These are phyloP conservation scores for Scutellaria minor DNA, from an alignment of 257 asterid genomes.

Conservation along the genomic window DNA sequence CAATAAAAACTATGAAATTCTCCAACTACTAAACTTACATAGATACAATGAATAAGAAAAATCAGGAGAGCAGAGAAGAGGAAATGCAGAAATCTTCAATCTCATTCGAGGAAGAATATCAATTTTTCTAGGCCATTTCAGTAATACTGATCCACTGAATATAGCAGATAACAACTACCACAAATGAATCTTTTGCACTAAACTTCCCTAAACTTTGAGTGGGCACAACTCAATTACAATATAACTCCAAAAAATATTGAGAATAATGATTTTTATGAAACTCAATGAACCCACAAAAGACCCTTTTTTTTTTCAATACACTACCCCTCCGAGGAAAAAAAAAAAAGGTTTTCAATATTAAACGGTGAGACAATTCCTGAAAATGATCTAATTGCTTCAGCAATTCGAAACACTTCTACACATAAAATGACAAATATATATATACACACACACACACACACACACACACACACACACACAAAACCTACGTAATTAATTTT, in stretches of 20 bases:
- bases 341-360: neutral
- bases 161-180: constrained; percentile 8
- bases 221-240: neutral
- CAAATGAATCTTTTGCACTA: neutral
- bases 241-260: neutral
- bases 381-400: neutral
- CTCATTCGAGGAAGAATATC: constrained; percentile 1
- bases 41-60: constrained; percentile 20
- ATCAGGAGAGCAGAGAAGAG: constrained; percentile 16
- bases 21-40: constrained; percentile 30
- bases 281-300: constrained; percentile 6
- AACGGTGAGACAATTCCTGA: constrained; percentile 6
- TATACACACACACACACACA: no score
- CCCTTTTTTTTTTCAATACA: neutral
- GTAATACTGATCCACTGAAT: constrained; percentile 23
- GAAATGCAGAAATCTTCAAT: constrained; percentile 31
- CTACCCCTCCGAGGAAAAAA: neutral
- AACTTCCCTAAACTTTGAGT: neutral
- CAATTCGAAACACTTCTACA: constrained; percentile 19
- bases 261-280: neutral
- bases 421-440: neutral
- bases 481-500: constrained; percentile 25
- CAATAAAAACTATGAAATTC: neutral
- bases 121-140: neutral
- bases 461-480: no score